phyloP scores from a whole-genome alignment of 75 land plant genomes.

The Pinus albicaulis region DNA sequence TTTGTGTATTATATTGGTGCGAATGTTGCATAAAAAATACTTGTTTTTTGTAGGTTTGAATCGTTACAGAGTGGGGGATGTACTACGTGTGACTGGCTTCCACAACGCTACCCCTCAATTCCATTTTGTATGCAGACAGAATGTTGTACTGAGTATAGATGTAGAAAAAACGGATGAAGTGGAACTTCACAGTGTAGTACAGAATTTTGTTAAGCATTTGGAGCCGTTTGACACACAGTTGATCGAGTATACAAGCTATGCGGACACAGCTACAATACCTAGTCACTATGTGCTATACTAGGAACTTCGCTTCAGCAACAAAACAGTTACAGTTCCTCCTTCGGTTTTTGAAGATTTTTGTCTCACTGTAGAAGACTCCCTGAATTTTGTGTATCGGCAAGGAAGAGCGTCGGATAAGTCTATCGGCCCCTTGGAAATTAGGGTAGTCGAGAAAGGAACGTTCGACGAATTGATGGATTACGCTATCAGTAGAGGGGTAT shows the following conservation, averaged over 20 bases:
- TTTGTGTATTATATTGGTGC: no score
- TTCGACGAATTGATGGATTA: conserved; percentile 43
- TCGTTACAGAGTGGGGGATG: conserved; percentile 70
- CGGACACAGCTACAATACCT: conserved; percentile 50
- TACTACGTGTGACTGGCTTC: conserved; percentile 70
- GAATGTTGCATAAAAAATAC: no score
- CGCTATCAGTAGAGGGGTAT: conserved; percentile 62
- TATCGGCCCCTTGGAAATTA: conserved; percentile 70
- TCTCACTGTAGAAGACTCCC: conserved; percentile 57
- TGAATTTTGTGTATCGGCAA: conserved; percentile 49
- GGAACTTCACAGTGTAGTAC: conserved; percentile 68
- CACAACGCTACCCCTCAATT: conserved; percentile 74
- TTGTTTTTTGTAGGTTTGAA: conserved; percentile 40
- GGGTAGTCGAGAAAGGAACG: conserved; percentile 54
- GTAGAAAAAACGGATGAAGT: conserved; percentile 84
- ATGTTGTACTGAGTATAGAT: conserved; percentile 69
- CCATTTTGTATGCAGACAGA: conserved; percentile 60
- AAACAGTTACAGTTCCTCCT: conserved; percentile 29
- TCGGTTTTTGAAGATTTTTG: conserved; percentile 69
- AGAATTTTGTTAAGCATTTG: conserved; percentile 37
- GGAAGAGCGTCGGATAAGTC: conserved; percentile 36
- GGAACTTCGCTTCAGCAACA: conserved; percentile 40
- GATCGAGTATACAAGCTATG: conserved; percentile 78
- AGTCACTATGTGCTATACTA: conserved; percentile 83
- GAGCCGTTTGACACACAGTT: conserved; percentile 25